Evolutionary conservation across 2,329 filamentous ascomycete genomes (phyloP).

Genomic region (Diaporthe aspalathi): DNA sequence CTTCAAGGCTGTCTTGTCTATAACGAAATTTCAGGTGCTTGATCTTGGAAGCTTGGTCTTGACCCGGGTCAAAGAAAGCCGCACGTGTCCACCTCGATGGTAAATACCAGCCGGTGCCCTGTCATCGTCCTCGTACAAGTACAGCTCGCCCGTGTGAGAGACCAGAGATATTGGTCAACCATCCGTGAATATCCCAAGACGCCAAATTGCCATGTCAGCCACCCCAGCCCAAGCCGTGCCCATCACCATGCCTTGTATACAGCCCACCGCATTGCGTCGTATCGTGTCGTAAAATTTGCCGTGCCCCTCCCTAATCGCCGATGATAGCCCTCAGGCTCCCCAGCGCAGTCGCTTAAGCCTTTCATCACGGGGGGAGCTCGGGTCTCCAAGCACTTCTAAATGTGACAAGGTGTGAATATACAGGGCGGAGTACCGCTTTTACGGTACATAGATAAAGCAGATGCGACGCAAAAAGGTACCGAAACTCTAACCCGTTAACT

Average conservation of each 20-base stretch:
- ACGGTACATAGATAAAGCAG: conserved; percentile 33
- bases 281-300: conserved; percentile 22
- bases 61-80: background rate
- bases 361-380: conserved; percentile 6
- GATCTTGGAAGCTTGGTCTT: background rate
- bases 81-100: background rate
- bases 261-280: conserved; percentile 16
- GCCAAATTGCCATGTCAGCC: conserved; percentile 17
- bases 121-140: conserved; percentile 18
- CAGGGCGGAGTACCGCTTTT: conserved; percentile 35
- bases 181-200: conserved; percentile 23
- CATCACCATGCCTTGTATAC: background rate
- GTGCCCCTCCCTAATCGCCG: background rate
- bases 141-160: background rate
- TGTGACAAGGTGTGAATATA: conserved; percentile 34
- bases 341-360: conserved; percentile 5
- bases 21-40: background rate
- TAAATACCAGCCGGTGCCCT: background rate
- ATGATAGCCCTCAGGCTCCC: background rate
- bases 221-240: background rate
- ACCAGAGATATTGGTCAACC: background rate
- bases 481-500: conserved; percentile 25
- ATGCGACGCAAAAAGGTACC: conserved; percentile 25
- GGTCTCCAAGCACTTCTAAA: conserved; percentile 14
- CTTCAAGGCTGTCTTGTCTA: conserved; percentile 20